Evolutionary conservation across 805 yeast genomes (phyloP), one percentile per base, ranked within the genome.

Genomic region (Zygosaccharomyces rouxii): DNA sequence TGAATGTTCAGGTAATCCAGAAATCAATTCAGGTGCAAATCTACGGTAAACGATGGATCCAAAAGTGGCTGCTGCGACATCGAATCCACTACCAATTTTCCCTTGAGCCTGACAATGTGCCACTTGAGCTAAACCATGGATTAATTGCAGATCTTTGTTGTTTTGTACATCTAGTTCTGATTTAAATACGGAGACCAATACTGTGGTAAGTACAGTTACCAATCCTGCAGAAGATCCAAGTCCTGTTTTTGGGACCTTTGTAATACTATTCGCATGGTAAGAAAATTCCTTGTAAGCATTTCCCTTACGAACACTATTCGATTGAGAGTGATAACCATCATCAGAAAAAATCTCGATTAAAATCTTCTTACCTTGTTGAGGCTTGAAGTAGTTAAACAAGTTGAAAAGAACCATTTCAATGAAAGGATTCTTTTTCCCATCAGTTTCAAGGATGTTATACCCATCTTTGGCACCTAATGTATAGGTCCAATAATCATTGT

Each of bases 71-170:
- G 97, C 84, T 0, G 96, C 98, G 37, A 94, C 95, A 63, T 94
- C 99, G 67, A 94, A 94, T 0, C 99, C 99, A 3, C 97, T 89
- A 0, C 99, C 99, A 22, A 94, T 83, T 66, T 94, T 94, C 28
- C 88, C 87, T 66, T 94, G 99, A 2, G 99, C 98, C 49, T 80
- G 76, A 64, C 97, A 90, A 66, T 94, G 99, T 0, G 96, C 84
- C 7, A 87, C 72, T 64, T 94, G 99, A 0, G 97, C 80, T 23
- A 89, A 67, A 58, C 89, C 92, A 64, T 94, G 98, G 30, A 92
- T 72, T n/a, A 64, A 51, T 4, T 57, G 55, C 23, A 71, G 54
- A 26, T 64, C 62, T 4, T 42, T 16, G 0, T 40, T 29, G 6
- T 64, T 52, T 0, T 50, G 35, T 2, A 71, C 52, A 47, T 74